phyloP scores from a whole-genome alignment of 2,329 filamentous ascomycete genomes.

The Phialophora tarda region DNA sequence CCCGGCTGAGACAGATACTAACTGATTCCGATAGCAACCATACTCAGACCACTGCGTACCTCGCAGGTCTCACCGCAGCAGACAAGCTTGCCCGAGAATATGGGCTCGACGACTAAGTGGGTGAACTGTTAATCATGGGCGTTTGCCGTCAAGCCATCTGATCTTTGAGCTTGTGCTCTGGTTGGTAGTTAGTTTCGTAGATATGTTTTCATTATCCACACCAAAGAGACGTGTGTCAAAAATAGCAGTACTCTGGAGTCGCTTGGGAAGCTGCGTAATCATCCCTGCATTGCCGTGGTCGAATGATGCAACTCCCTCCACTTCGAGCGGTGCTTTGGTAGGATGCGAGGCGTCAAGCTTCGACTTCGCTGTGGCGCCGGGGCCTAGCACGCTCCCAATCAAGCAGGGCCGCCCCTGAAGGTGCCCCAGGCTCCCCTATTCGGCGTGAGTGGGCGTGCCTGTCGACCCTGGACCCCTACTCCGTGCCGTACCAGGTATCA shows the following conservation, averaged over 20 bases:
- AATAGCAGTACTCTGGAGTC: constrained; percentile 6
- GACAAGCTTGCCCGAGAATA: constrained; percentile 58
- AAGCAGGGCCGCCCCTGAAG: constrained; percentile 12
- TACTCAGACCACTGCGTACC: constrained; percentile 60
- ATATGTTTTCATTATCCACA: background rate
- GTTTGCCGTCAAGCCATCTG: background rate
- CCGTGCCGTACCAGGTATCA: background rate
- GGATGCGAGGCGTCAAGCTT: background rate
- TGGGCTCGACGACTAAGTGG: constrained; percentile 41
- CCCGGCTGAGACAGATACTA: constrained; percentile 10
- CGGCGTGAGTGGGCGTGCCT: background rate
- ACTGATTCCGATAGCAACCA: constrained; percentile 51
- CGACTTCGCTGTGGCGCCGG: background rate
- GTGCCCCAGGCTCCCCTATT: constrained; percentile 1
- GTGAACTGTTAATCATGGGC: background rate
- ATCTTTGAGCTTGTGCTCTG: background rate
- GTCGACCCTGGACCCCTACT: constrained; percentile 7
- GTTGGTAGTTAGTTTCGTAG: constrained; percentile 1
- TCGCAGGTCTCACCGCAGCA: constrained; percentile 58
- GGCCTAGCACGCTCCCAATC: constrained; percentile 9
- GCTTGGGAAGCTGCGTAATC: constrained; percentile 1
- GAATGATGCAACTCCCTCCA: background rate
- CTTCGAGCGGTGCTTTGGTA: background rate
- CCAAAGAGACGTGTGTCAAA: background rate
- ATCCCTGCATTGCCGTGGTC: background rate